Evolutionary conservation across 306 rosid genomes (phyloP).

Genomic region (Prunus dulcis): DNA sequence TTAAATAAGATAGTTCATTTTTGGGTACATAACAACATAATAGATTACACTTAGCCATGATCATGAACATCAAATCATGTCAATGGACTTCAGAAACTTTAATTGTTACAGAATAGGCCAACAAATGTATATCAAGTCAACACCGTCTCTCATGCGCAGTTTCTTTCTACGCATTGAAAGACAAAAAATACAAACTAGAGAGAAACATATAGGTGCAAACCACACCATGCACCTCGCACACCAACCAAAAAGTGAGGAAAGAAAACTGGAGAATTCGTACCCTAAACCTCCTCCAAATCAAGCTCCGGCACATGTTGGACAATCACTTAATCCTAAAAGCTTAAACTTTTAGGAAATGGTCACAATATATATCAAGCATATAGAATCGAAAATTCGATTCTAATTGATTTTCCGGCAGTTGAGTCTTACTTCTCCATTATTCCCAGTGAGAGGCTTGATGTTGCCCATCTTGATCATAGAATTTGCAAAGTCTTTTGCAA

Average conservation of each 20-base stretch:
- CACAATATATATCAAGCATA: not conserved
- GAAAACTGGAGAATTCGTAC: not conserved
- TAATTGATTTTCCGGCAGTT: constrained; percentile 20
- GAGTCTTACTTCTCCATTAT: constrained; percentile 25
- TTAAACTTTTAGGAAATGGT: not conserved
- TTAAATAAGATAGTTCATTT: not conserved
- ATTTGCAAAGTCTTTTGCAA: constrained; percentile 7
- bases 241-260: not conserved
- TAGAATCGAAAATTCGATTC: not conserved
- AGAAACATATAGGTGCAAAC: not conserved
- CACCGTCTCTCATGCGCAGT: not conserved
- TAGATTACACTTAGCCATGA: not conserved
- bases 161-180: not conserved
- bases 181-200: not conserved
- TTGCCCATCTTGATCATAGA: constrained; percentile 41
- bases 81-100: not conserved
- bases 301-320: not conserved
- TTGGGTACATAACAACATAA: not conserved
- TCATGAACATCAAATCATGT: not conserved
- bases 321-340: not conserved
- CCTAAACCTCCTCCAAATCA: not conserved
- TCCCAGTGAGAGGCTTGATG: constrained; percentile 25
- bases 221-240: not conserved
- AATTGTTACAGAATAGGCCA: too few relatives aligned
- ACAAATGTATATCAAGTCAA: not conserved